Evolutionary conservation across 495 filamentous ascomycete species (phyloP).

Genomic region (Penicillium bialowiezense): DNA sequence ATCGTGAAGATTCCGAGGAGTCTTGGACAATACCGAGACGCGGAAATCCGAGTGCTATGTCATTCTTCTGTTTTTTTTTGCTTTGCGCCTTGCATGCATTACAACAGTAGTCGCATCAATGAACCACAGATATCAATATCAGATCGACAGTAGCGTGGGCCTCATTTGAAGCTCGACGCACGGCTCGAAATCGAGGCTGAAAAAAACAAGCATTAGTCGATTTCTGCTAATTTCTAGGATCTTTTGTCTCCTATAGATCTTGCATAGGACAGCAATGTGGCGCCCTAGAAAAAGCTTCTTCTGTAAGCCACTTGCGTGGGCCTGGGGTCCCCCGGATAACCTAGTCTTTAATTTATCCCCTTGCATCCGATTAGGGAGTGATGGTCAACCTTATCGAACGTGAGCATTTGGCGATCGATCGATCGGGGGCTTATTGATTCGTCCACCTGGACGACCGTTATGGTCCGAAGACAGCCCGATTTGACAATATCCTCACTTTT

Average conservation of each 20-base stretch:
- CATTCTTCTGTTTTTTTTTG: conserved; percentile 7
- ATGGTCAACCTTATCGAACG: not conserved
- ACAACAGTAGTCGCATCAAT: not conserved
- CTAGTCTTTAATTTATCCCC: conserved; percentile 15
- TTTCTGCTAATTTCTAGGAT: not conserved
- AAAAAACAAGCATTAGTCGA: not conserved
- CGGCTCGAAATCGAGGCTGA: not conserved
- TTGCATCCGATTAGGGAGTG: not conserved
- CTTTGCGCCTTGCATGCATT: not conserved
- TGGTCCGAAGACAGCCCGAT: no score
- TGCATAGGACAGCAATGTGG: conserved; percentile 8
- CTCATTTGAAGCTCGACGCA: no score
- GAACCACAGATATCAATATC: not conserved
- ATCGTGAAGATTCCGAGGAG: conserved; percentile 10
- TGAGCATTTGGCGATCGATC: not conserved
- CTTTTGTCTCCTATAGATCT: not conserved
- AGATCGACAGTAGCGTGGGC: not conserved
- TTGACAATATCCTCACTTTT: no score
- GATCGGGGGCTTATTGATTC: not conserved
- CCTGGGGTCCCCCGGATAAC: conserved; percentile 12
- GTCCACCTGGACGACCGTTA: not conserved
- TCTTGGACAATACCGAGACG: conserved; percentile 17
- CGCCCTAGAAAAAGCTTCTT: conserved; percentile 18
- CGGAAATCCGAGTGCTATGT: conserved; percentile 16
- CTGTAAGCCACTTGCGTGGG: conserved; percentile 21